Evolutionary conservation across 1,284 basidiomycete species (phyloP), one percentile per base, ranked within the genome.

Genomic region (Sporisorium graminicola): DNA sequence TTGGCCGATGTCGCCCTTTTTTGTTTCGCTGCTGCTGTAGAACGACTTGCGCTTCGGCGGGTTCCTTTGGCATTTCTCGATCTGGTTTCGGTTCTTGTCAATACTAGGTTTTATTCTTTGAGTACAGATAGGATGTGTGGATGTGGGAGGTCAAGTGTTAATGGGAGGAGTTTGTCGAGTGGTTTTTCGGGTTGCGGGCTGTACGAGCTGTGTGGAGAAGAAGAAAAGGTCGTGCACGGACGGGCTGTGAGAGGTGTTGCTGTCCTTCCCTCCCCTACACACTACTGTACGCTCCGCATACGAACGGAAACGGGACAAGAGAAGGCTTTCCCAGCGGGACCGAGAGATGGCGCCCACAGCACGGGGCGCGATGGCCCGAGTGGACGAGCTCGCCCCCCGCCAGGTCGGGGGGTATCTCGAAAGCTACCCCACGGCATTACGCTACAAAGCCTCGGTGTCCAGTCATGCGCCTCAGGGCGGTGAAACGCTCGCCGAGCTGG

Each of bases 391-490:
- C 1, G 3, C 52, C 0, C 0, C 22, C 16, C 10, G 2, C 6
- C 64, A 66, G 6, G 44, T 59, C 37, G 9, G 18, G 5, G 7
- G 20, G 6, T 54, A 37, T 16, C 52, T 54, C 26, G 16, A 40
- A n/a, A 13, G n/a, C 14, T 66, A 66, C 27, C 40, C 64, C 2
- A 42, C 52, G 0, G 58, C 64, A 2, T n/a, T 66, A 8, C 12
- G 12, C 0, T 4, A 9, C 46, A 66, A 66, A 35, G 18, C 63
- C 8, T 13, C 40, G 2, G 3, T n/a, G n/a, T 33, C 29, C n/a
- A 27, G 44, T 1, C 22, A 33, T 5, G 0, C 22, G 4, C 46
- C 42, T 18, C 8, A 31, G 3, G 33, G 35, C 2, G 33, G 20
- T 7, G 57, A 65, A 8, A 22, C 37, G 12, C 59, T 70, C 2